A percentile compares a stretch with the other conserved stretches of the same genome.
These are phyloP conservation scores for Lactarius indigo DNA, from an alignment of 768 basidiomycete species.

Conservation along the genomic window DNA sequence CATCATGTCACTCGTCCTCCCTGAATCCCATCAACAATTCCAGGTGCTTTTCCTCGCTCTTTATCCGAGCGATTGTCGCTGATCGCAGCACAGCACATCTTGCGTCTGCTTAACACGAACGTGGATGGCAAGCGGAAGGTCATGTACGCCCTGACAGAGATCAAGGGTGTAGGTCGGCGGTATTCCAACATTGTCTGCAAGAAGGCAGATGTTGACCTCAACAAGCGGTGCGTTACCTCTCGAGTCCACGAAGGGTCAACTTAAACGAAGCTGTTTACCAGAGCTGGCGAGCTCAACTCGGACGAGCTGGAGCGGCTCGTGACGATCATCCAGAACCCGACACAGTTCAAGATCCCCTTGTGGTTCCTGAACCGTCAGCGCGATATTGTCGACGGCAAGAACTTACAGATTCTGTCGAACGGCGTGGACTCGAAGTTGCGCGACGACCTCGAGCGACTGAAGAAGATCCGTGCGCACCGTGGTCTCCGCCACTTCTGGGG, in stretches of 20 bases:
- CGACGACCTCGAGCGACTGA: constrained; percentile 96
- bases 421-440: constrained; percentile 96
- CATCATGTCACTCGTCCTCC: constrained; percentile 94
- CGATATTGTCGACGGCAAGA: constrained; percentile 96
- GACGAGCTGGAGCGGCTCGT: constrained; percentile 99
- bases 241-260: neutral
- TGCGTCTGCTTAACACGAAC: constrained; percentile 99
- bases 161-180: constrained; percentile 99
- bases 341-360: constrained; percentile 98
- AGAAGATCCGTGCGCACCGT: constrained; percentile 98
- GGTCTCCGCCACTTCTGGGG: constrained; percentile 93
- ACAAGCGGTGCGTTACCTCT: constrained; percentile 76
- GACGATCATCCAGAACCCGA: constrained; percentile 98
- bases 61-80: neutral
- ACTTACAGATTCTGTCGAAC: constrained; percentile 94
- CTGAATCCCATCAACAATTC: constrained; percentile 93
- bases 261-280: constrained; percentile 32
- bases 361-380: constrained; percentile 99
- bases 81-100: constrained; percentile 71
- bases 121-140: constrained; percentile 99
- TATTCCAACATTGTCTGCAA: constrained; percentile 99
- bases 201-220: constrained; percentile 98
- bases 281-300: constrained; percentile 98
- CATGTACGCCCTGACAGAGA: constrained; percentile 99
- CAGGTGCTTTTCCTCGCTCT: constrained; percentile 51